phyloP scores from a whole-genome alignment of 2,329 filamentous ascomycete species.

The Lasiodiplodia citricola region DNA sequence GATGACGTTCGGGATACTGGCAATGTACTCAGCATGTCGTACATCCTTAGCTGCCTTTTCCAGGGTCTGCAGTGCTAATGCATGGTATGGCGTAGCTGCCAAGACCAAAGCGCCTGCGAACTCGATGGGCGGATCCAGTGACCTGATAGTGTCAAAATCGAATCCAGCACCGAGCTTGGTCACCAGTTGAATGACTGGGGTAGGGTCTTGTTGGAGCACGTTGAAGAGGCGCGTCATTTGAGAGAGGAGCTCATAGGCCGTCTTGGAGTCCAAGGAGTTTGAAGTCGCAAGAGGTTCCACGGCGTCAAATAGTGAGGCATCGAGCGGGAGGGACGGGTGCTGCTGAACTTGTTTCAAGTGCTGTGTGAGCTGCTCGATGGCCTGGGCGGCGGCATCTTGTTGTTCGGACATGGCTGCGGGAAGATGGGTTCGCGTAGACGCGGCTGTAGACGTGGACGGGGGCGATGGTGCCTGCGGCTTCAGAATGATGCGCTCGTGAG shows the following conservation, averaged over 20 bases:
- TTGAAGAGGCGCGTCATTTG: slow-evolving; percentile 59
- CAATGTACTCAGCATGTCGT: slow-evolving; percentile 63
- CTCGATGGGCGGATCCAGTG: slow-evolving; percentile 46
- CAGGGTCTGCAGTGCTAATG: slow-evolving; percentile 61
- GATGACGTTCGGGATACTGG: slow-evolving; percentile 61
- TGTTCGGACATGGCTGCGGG: slow-evolving; percentile 7
- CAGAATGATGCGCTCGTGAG: background rate
- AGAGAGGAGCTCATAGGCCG: slow-evolving; percentile 43
- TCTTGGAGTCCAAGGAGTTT: slow-evolving; percentile 32
- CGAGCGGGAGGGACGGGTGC: slow-evolving; percentile 52
- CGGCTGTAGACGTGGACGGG: background rate
- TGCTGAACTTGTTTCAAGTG: slow-evolving; percentile 53
- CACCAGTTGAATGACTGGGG: slow-evolving; percentile 59
- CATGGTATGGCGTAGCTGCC: slow-evolving; percentile 57
- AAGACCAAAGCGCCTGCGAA: slow-evolving; percentile 61
- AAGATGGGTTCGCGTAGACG: background rate
- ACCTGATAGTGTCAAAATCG: slow-evolving; percentile 48
- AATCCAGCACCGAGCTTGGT: slow-evolving; percentile 55
- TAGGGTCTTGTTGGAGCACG: slow-evolving; percentile 62
- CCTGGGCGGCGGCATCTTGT: background rate
- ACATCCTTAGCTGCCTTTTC: slow-evolving; percentile 59
- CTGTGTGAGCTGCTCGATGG: slow-evolving; percentile 35
- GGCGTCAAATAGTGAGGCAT: slow-evolving; percentile 57
- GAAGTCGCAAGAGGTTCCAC: slow-evolving; percentile 49
- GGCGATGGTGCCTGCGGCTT: background rate